Conservation (phyloP, 495 filamentous ascomycete genomes). For the Penicillium soppii region DNA sequence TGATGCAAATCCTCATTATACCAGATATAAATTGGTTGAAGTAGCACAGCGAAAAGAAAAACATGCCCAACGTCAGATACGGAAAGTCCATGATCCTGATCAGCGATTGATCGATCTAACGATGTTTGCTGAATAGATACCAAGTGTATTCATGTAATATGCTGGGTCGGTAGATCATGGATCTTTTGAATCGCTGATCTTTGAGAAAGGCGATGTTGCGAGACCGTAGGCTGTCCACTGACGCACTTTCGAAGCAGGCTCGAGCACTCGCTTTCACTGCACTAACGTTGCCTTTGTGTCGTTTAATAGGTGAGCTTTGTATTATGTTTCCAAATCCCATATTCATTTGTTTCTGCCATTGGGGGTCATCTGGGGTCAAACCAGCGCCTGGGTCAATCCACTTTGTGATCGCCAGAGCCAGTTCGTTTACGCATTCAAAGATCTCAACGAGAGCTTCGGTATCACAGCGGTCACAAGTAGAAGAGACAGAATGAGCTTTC, state of each 20-base stretch:
- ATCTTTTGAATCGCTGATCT: slow-evolving; percentile 1
- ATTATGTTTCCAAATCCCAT: not conserved
- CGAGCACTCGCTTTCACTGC: not conserved
- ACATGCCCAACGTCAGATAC: too few relatives aligned
- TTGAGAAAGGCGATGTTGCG: not conserved
- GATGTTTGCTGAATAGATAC: too few relatives aligned
- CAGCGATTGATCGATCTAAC: too few relatives aligned
- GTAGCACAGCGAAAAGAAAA: too few relatives aligned
- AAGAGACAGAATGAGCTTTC: not conserved
- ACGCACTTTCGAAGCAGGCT: not conserved
- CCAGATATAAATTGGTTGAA: too few relatives aligned
- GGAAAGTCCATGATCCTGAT: too few relatives aligned
- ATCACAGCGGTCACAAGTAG: not conserved
- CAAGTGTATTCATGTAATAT: too few relatives aligned
- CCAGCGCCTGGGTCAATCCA: not conserved
- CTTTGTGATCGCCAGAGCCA: not conserved
- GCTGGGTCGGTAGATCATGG: not conserved
- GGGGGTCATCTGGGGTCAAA: not conserved
- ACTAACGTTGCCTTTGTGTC: not conserved
- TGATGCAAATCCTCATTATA: too few relatives aligned
- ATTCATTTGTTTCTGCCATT: not conserved
- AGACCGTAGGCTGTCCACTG: not conserved
- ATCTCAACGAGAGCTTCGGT: not conserved
- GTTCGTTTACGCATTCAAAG: not conserved
- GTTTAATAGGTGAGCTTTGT: not conserved